phyloP scores from a whole-genome alignment of 2,329 filamentous ascomycete species.

The Hymenoscyphus occultus region DNA sequence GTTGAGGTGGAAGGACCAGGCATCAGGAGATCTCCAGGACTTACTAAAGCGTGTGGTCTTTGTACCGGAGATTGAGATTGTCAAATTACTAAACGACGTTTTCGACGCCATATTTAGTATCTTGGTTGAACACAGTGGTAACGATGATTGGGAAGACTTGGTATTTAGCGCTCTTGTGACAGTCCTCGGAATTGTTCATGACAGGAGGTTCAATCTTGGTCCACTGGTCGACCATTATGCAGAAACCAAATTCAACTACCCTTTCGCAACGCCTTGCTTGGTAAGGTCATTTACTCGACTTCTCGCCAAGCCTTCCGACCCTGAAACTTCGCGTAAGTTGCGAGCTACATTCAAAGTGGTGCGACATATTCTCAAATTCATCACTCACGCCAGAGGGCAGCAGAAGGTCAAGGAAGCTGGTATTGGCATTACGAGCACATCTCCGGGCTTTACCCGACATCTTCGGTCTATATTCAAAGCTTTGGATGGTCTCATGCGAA shows the following conservation, averaged over 20 bases:
- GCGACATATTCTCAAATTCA: conserved; percentile 89
- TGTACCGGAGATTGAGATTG: conserved; percentile 94
- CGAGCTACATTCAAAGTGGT: conserved; percentile 94
- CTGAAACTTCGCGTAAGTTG: conserved; percentile 78
- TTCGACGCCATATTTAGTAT: conserved; percentile 90
- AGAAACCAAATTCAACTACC: conserved; percentile 85
- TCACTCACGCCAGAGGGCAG: conserved; percentile 81
- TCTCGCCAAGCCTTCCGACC: conserved; percentile 76
- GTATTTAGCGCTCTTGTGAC: conserved; percentile 88
- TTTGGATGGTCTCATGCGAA: conserved; percentile 85
- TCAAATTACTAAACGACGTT: conserved; percentile 87
- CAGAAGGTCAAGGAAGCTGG: conserved; percentile 85
- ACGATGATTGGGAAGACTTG: conserved; percentile 87
- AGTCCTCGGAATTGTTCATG: conserved; percentile 89
- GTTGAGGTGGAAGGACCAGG: conserved; percentile 78
- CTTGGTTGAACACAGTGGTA: conserved; percentile 84
- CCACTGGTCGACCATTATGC: conserved; percentile 91
- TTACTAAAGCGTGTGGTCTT: conserved; percentile 83
- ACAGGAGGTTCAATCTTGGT: conserved; percentile 86
- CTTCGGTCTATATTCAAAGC: conserved; percentile 85
- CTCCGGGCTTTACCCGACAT: conserved; percentile 73
- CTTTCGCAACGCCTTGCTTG: conserved; percentile 84
- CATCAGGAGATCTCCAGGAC: conserved; percentile 67
- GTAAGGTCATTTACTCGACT: conserved; percentile 83
- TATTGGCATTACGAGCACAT: conserved; percentile 76